phyloP scores from a whole-genome alignment of 2,329 filamentous ascomycete genomes.

The Xylaria sp. region DNA sequence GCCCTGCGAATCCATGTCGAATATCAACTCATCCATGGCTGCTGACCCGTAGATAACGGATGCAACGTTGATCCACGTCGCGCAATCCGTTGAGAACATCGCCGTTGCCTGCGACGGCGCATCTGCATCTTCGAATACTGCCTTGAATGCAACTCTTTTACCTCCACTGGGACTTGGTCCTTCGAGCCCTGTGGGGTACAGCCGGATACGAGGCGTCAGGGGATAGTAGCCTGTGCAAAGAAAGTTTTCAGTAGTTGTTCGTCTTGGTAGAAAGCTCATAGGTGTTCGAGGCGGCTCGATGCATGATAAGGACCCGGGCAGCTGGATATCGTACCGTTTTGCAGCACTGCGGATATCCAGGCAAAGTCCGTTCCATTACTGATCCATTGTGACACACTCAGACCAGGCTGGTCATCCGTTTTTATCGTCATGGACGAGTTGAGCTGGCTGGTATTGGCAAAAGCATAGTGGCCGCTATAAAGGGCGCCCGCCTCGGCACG shows the following conservation, averaged over 20 bases:
- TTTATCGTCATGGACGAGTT: conserved; percentile 49
- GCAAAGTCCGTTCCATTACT: conserved; percentile 50
- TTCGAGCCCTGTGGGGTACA: conserved; percentile 50
- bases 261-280: neutral
- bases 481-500: conserved; percentile 45
- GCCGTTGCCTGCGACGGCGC: conserved; percentile 38
- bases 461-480: conserved; percentile 47
- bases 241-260: neutral
- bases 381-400: conserved; percentile 49
- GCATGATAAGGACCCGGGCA: neutral
- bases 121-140: conserved; percentile 49
- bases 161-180: conserved; percentile 40
- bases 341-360: conserved; percentile 41
- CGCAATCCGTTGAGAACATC: conserved; percentile 53
- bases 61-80: conserved; percentile 46
- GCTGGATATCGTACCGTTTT: conserved; percentile 34
- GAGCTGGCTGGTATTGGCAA: conserved; percentile 35
- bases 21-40: conserved; percentile 47
- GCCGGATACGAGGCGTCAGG: conserved; percentile 46
- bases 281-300: no score
- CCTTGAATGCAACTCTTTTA: conserved; percentile 49
- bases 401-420: conserved; percentile 47
- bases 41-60: conserved; percentile 46
- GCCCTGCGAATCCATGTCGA: conserved; percentile 43
- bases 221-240: conserved; percentile 38